Conservation (phyloP, 768 basidiomycete genomes). For the Podaxis sp. region DNA sequence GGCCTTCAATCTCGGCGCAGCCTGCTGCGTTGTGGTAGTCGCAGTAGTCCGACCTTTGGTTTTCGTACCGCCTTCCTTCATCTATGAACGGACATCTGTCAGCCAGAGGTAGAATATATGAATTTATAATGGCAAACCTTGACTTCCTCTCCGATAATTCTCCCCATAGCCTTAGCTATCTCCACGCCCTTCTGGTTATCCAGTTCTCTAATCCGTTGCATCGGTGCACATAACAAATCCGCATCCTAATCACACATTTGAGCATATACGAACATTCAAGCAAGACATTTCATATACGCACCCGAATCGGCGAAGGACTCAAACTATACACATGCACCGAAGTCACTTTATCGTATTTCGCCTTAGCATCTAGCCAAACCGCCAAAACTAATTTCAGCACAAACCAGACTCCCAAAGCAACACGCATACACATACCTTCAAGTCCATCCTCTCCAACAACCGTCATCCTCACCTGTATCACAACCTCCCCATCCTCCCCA, state of each 20-base stretch:
- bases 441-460: constrained; percentile 66
- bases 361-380: constrained; percentile 46
- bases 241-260: constrained; percentile 37
- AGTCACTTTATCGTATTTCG: constrained; percentile 50
- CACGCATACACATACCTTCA: constrained; percentile 47
- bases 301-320: constrained; percentile 61
- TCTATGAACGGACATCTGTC: constrained; percentile 18
- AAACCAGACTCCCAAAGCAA: neutral
- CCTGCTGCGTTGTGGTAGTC: constrained; percentile 36
- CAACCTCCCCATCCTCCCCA: constrained; percentile 26
- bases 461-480: constrained; percentile 45
- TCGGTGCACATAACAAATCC: constrained; percentile 41
- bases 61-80: constrained; percentile 18
- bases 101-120: neutral
- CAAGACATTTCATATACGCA: constrained; percentile 31
- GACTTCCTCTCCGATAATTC: constrained; percentile 38
- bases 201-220: constrained; percentile 35
- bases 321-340: constrained; percentile 71
- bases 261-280: neutral
- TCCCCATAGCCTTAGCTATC: constrained; percentile 44
- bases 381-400: constrained; percentile 4
- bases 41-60: constrained; percentile 37
- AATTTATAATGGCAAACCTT: constrained; percentile 34
- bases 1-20: constrained; percentile 16
- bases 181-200: constrained; percentile 44